Evolutionary conservation across 1,139 yeast species (phyloP).

Genomic region (Yamadazyma epiphylla): DNA sequence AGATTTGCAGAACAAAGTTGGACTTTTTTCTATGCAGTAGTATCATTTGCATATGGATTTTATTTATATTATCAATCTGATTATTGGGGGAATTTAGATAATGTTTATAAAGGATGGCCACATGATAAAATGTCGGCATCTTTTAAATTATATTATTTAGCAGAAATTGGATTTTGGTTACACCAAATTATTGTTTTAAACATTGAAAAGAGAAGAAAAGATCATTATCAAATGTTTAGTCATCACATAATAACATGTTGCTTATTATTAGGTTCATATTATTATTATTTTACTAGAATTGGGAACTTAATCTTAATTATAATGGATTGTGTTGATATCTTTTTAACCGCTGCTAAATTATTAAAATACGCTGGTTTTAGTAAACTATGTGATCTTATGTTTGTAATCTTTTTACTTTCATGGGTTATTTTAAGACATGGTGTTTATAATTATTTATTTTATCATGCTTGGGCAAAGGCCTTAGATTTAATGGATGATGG

Average conservation of each 20-base stretch:
- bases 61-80: constrained; percentile 54
- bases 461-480: constrained; percentile 43
- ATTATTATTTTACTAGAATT: constrained; percentile 65
- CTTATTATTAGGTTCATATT: constrained; percentile 69
- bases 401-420: constrained; percentile 58
- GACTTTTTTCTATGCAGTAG: constrained; percentile 60
- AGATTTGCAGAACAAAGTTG: constrained; percentile 89
- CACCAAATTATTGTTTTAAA: constrained; percentile 76
- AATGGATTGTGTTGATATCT: constrained; percentile 82
- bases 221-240: constrained; percentile 79
- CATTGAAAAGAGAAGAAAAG: constrained; percentile 77
- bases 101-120: constrained; percentile 75
- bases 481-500: constrained; percentile 34
- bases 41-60: constrained; percentile 57
- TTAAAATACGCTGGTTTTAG: constrained; percentile 67
- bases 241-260: constrained; percentile 81
- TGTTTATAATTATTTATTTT: constrained; percentile 63
- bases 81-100: constrained; percentile 56
- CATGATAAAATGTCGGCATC: constrained; percentile 46
- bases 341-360: constrained; percentile 70
- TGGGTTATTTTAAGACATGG: constrained; percentile 80
- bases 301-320: constrained; percentile 76
- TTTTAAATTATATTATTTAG: constrained; percentile 70
- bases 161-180: constrained; percentile 73
- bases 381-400: constrained; percentile 62